Evolutionary conservation across 2,329 filamentous ascomycete genomes (phyloP), one percentile per base, ranked within the genome.

Genomic region (Microcyclosporella mali): DNA sequence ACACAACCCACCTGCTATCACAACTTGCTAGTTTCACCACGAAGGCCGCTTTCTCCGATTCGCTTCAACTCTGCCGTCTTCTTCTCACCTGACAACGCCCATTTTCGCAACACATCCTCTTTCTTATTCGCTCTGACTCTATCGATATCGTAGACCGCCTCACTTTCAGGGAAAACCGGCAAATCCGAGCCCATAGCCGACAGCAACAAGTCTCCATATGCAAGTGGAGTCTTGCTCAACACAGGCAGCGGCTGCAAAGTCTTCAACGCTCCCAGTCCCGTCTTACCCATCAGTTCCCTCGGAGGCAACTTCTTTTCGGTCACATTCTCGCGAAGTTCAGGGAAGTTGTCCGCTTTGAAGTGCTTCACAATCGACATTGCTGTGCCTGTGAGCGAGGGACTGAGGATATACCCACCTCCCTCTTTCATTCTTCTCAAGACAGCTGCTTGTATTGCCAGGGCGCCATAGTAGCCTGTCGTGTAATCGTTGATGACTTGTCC

Each of bases 401-500:
- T 40, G 27, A 44, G 36, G 19, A 44, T 27, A 19, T 44, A 44
- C 2, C 41, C 41, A 10, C 41, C 41, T 8, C 41, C 41, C 35
- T 44, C 41, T 17, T 40, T 44, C 41, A 44, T 44, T 11, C 36
- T 19, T 21, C 41, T 15, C 9, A 44, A 21, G 14, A 44, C 12
- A n/a, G 43, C 18, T 11, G 37, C 33, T 33, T 45, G 43, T 14
- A 45, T 45, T 2, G 43, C 43, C 15, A 41, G 43, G 9, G 43
- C 43, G 8, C 38, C 38, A 17, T 36, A 45, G 29, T 41, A 45
- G 11, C 43, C 43, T 9, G 41, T 44, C 2, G 41, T 44, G 21
- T 44, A 44, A 15, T 44, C 41, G 19, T 44, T 44, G 29, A 44
- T 44, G 9, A 44, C 41, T 18, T 33, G 35, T 16, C 41, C 41